Base-by-base conservation (phyloP, 2,329 filamentous ascomycete species). In the Ophiostoma tasmaniense region DNA sequence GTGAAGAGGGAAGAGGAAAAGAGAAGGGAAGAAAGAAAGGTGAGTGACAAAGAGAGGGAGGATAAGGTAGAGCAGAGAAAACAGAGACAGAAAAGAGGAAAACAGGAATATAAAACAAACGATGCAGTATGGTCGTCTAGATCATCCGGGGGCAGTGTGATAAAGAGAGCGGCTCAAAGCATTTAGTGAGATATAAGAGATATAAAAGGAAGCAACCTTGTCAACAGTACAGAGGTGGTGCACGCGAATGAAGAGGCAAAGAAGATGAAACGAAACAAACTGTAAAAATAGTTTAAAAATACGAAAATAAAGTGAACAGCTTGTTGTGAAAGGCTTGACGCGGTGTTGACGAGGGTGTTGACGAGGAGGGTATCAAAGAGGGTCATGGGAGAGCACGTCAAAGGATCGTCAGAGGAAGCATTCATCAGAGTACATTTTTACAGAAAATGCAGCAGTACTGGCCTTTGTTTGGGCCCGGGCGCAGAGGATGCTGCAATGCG, bases 251-350 rank as follows among this genome's bases (percentile, higher is more conserved):
- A 30, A 30, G 25, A 61, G 55, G 25, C 20, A 61, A 30, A 61
- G 55, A 33, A 28, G 22, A 30, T 61, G 50, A 61, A 61, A 61
- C 55, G 55, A 61, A 61, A 61, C 55, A 61, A 61, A 30, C 11
- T 8, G 3, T 55, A 25, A 55, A 55, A 22, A 25, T 25, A 55
- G 22, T 55, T 14, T 11, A 30, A 17, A 30, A 14, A 17, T 59
- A 61, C n/a, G 22, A 55, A 55, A 22, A 22, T 25, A 3, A 30
- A 61, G 25, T 33, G 55, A 61, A 61, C 55, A 61, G 8, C 25
- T 61, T 5, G 7, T 2, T 2, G 45, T 50, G 45, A 50, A 50
- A 50, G 45, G 8, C 37, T 39, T 39, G 42, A 42, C 39, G 39
- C 13, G 39, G 39, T 42, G 45, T 52, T 52, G 45, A 28, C 17